These are phyloP conservation scores for Albifimbria verrucaria DNA, from an alignment of 2,329 filamentous ascomycete genomes.

Conservation along the genomic window DNA sequence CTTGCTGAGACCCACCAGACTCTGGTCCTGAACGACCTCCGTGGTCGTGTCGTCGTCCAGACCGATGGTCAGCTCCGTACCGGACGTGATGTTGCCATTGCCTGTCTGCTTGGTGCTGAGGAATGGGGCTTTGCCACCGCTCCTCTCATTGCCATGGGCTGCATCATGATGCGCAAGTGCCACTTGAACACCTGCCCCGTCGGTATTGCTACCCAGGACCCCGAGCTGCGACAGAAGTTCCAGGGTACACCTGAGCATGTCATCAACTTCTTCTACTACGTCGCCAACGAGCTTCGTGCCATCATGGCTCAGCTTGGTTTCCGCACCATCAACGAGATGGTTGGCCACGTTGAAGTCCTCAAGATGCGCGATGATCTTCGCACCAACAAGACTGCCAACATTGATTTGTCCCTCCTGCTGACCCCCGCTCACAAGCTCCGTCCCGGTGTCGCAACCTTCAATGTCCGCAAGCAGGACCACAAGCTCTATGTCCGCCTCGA, in stretches of 20 bases:
- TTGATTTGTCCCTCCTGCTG: conserved; percentile 87
- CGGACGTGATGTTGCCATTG: conserved; percentile 89
- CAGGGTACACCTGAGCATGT: conserved; percentile 90
- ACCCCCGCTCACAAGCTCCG: conserved; percentile 95
- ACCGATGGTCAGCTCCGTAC: conserved; percentile 93
- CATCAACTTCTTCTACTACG: conserved; percentile 99
- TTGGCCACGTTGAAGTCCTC: conserved; percentile 84
- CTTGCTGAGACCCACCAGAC: conserved; percentile 97
- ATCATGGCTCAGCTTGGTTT: conserved; percentile 97
- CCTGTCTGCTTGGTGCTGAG: conserved; percentile 93
- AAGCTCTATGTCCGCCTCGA: conserved; percentile 88
- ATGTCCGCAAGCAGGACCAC: conserved; percentile 96
- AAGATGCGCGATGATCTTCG: conserved; percentile 85
- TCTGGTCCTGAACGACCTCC: conserved; percentile 89
- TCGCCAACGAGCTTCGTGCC: conserved; percentile 90
- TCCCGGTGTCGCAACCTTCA: conserved; percentile 93
- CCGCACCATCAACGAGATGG: conserved; percentile 96
- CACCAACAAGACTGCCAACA: conserved; percentile 85
- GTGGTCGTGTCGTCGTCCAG: conserved; percentile 92
- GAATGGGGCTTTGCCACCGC: conserved; percentile 97
- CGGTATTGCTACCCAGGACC: conserved; percentile 93
- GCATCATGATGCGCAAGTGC: conserved; percentile 89
- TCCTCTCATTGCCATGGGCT: conserved; percentile 93
- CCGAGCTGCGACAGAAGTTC: conserved; percentile 92
- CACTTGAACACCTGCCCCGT: conserved; percentile 78